Evolutionary conservation across 2,329 filamentous ascomycete species (phyloP).

Genomic region (Clarireedia hainanense): DNA sequence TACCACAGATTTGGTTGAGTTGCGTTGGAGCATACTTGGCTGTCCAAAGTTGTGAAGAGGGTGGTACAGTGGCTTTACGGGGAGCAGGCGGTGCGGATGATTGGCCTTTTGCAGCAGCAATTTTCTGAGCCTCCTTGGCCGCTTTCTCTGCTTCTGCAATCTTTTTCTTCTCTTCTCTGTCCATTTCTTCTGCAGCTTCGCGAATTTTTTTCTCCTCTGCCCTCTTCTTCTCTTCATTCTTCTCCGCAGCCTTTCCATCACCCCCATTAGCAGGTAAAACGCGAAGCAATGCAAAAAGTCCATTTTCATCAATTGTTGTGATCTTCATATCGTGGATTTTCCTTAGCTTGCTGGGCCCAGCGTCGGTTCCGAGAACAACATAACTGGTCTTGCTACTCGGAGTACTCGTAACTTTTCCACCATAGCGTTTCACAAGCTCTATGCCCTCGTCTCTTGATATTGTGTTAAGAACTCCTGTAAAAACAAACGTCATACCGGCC

Average conservation of each 20-base stretch:
- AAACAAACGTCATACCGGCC: constrained; percentile 84
- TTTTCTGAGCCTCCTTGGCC: constrained; percentile 31
- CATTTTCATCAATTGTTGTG: constrained; percentile 91
- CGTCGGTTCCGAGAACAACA: constrained; percentile 84
- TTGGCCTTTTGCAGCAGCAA: constrained; percentile 28
- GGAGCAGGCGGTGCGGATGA: constrained; percentile 31
- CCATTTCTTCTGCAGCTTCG: constrained; percentile 76
- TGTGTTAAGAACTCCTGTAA: constrained; percentile 77
- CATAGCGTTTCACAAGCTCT: constrained; percentile 82
- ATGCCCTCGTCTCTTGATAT: constrained; percentile 81
- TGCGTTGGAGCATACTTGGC: constrained; percentile 88
- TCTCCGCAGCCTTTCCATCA: constrained; percentile 78
- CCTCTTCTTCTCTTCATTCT: constrained; percentile 75
- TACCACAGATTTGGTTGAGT: constrained; percentile 85
- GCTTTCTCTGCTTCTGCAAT: constrained; percentile 45
- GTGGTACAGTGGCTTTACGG: constrained; percentile 31
- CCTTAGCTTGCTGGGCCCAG: constrained; percentile 84
- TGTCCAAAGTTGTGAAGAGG: constrained; percentile 73
- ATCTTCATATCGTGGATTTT: constrained; percentile 75
- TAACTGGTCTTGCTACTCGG: constrained; percentile 93
- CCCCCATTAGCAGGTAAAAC: constrained; percentile 79
- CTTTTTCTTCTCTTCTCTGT: constrained; percentile 63
- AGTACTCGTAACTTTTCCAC: constrained; percentile 77
- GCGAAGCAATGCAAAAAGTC: constrained; percentile 78
- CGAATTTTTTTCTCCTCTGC: constrained; percentile 78